Conservation (phyloP, 148 eudicot species). For the Talinum fruticosum region DNA sequence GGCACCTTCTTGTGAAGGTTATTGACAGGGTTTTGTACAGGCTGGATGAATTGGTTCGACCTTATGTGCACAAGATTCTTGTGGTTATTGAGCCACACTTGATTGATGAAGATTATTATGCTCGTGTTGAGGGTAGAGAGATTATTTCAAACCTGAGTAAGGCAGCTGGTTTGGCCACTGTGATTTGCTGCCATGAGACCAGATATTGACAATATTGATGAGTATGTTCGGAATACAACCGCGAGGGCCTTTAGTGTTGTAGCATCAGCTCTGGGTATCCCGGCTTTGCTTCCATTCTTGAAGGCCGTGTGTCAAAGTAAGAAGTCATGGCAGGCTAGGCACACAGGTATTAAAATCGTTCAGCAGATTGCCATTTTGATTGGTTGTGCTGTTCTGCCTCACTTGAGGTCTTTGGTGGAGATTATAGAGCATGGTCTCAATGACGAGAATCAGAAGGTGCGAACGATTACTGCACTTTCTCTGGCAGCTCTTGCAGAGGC, state of each 20-base stretch:
- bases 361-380: conserved; percentile 96
- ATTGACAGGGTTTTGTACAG: conserved; percentile 90
- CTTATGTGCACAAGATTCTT: conserved; percentile 89
- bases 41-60: conserved; percentile 93
- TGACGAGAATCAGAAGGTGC: conserved; percentile 95
- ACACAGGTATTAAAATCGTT: conserved; percentile 94
- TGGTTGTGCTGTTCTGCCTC: conserved; percentile 97
- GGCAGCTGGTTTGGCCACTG: conserved; percentile 96
- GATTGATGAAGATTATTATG: conserved; percentile 95
- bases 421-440: conserved; percentile 93
- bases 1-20: conserved; percentile 93
- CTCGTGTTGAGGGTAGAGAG: conserved; percentile 97
- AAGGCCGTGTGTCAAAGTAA: conserved; percentile 99
- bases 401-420: conserved; percentile 89
- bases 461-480: conserved; percentile 91
- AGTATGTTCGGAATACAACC: conserved; percentile 92
- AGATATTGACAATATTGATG: conserved; percentile 94
- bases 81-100: conserved; percentile 93
- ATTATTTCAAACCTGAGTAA: conserved; percentile 95
- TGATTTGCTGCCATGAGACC: conserved; percentile 99
- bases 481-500: conserved; percentile 99
- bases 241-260: conserved; percentile 98
- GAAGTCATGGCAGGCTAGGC: conserved; percentile 99
- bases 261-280: conserved; percentile 97
- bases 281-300: conserved; percentile 84